Percentiles rank a stretch among this genome's conserved stretches.
Conservation (phyloP, 2,329 filamentous ascomycete genomes). For the Sporothrix globosa region DNA sequence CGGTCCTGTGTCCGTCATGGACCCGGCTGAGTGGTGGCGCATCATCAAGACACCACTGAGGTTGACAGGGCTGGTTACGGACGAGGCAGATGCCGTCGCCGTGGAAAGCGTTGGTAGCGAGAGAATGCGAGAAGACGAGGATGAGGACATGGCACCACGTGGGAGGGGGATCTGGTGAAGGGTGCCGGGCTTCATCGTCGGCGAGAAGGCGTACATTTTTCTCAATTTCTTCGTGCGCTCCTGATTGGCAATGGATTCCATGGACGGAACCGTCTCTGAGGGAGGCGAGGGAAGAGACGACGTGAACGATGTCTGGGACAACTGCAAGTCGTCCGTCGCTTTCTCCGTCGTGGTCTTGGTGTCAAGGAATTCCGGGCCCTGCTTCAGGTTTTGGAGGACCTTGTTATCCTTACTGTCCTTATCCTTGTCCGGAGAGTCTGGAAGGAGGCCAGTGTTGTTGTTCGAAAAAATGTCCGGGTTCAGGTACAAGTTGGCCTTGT, state of each 20-base stretch:
- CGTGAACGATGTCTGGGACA: constrained; percentile 32
- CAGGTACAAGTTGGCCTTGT: constrained; percentile 41
- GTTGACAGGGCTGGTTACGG: not conserved
- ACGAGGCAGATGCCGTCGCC: not conserved
- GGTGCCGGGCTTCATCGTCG: constrained; percentile 43
- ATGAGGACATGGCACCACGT: not conserved
- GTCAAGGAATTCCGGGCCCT: not conserved
- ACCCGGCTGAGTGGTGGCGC: constrained; percentile 25
- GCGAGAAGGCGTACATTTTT: constrained; percentile 20
- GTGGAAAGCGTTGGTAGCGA: not conserved
- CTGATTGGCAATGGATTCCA: not conserved
- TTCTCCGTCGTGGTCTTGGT: constrained; percentile 38
- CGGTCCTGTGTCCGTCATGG: constrained; percentile 39
- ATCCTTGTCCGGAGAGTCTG: not conserved
- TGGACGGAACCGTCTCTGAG: constrained; percentile 31
- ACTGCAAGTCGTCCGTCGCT: constrained; percentile 47
- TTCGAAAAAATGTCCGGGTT: not conserved
- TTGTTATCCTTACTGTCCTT: not conserved
- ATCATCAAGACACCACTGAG: constrained; percentile 11
- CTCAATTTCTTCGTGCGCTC: constrained; percentile 14
- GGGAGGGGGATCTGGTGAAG: constrained; percentile 14
- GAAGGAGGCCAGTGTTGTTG: not conserved
- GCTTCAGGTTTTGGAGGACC: not conserved
- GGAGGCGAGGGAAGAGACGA: constrained; percentile 38
- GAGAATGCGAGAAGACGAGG: not conserved